These are phyloP conservation scores for Eucalyptus sideroxylon DNA, from an alignment of 345 rosid species.

Conservation along the genomic window DNA sequence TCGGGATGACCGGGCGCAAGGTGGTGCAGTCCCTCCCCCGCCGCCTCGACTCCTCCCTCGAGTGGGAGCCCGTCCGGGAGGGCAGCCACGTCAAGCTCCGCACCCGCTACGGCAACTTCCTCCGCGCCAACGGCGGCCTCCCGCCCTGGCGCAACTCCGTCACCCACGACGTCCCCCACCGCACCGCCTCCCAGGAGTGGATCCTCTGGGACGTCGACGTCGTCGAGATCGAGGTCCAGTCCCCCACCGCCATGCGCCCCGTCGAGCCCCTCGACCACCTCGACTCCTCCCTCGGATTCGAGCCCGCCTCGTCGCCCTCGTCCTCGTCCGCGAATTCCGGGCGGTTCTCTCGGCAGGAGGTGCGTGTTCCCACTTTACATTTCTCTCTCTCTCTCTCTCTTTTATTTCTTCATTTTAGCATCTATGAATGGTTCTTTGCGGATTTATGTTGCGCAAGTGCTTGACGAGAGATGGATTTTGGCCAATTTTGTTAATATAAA, in stretches of 20 bases:
- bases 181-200: conserved; percentile 68
- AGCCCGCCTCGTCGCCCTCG: conserved; percentile 30
- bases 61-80: conserved; percentile 72
- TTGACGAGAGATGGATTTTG: background rate
- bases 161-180: conserved; percentile 66
- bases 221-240: conserved; percentile 33
- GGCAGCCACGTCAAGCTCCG: conserved; percentile 42
- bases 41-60: conserved; percentile 42
- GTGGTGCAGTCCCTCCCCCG: conserved; percentile 41
- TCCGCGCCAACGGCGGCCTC: conserved; percentile 75
- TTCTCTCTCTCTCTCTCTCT: background rate
- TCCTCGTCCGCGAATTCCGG: conserved; percentile 27
- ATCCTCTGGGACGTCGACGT: conserved; percentile 67
- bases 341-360: conserved; percentile 58
- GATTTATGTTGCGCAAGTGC: background rate
- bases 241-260: conserved; percentile 8
- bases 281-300: conserved; percentile 1
- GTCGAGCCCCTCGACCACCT: background rate
- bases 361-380: background rate
- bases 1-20: conserved; percentile 73
- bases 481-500: background rate
- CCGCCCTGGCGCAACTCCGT: conserved; percentile 89
- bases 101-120: conserved; percentile 48
- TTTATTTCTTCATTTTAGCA: background rate
- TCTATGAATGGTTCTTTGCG: background rate